Evolutionary conservation across 352 stramenopile species (phyloP).

Genomic region (Phytophthora parvispora): DNA sequence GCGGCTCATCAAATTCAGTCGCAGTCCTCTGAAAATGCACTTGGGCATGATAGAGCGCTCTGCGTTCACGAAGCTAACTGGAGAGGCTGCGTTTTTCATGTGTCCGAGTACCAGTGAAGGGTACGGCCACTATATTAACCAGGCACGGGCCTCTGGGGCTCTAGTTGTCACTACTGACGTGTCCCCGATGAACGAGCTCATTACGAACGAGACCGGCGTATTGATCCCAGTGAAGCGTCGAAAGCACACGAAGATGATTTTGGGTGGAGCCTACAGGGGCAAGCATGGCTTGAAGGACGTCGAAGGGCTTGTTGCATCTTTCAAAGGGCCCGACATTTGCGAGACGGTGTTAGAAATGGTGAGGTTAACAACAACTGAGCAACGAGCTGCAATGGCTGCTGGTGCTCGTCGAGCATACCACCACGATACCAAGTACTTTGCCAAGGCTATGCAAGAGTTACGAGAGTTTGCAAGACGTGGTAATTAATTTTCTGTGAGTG

Average conservation of each 20-base stretch:
- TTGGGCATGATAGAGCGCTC: slow-evolving; percentile 25
- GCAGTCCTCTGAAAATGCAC: slow-evolving; percentile 42
- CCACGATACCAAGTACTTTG: slow-evolving; percentile 60
- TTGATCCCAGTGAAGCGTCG: slow-evolving; percentile 12
- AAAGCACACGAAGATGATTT: slow-evolving; percentile 16
- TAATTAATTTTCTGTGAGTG: not conserved
- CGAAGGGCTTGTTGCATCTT: slow-evolving; percentile 32
- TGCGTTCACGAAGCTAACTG: slow-evolving; percentile 53
- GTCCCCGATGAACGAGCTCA: slow-evolving; percentile 74
- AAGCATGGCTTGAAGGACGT: slow-evolving; percentile 33
- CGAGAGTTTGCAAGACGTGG: slow-evolving; percentile 30
- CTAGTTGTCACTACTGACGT: slow-evolving; percentile 62
- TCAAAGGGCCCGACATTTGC: slow-evolving; percentile 18
- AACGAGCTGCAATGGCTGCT: slow-evolving; percentile 37
- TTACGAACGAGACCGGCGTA: slow-evolving; percentile 17
- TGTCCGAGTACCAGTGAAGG: slow-evolving; percentile 68
- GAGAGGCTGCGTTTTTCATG: slow-evolving; percentile 60
- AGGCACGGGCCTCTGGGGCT: slow-evolving; percentile 55
- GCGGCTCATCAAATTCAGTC: slow-evolving; percentile 20
- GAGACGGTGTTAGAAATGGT: slow-evolving; percentile 33
- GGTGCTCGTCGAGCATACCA: slow-evolving; percentile 51
- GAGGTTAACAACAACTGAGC: slow-evolving; percentile 29
- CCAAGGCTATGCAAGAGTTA: slow-evolving; percentile 46
- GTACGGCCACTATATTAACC: slow-evolving; percentile 81
- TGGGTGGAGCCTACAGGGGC: slow-evolving; percentile 32